Evolutionary conservation across 805 yeast genomes (phyloP), one percentile per base, ranked within the genome.

Genomic region (Ogataea naganishii): DNA sequence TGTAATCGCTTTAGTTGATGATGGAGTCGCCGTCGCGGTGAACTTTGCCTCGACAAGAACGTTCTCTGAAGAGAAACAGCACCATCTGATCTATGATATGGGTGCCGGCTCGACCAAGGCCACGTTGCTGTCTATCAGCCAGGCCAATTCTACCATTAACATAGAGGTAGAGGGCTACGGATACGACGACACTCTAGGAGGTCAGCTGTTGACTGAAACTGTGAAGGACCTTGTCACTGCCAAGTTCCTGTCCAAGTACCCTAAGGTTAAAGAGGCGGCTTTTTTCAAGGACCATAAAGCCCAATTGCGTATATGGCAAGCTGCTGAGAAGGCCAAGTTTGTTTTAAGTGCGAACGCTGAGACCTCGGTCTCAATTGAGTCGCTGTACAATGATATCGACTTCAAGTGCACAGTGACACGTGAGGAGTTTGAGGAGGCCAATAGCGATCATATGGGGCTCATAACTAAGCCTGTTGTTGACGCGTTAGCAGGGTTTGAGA

Each of bases 71-170:
- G 66, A 63, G 3, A 68, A 64, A 33, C 73, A 72, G 42, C 67
- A 74, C 45, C 82, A 82, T 48, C 49, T 85, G 29, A 69, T 92
- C 20, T 85, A 79, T 49, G 98, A 92, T 52, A 72, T 82, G 71
- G 98, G 98, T 27, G 89, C 95, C 5, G 94, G 94, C 2, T 78
- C 94, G 1, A 81, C 94, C 0, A 73, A 78, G 32, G 94, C 95
- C 2, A 81, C 97, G 0, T 58, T 92, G n/a, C 72, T 86, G 29
- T 74, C 88, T 1, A 64, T 78, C 38, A 53, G 56, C 12, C 70
- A 71, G 14, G 51, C 55, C 13, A 52, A 49, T 27, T 60, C 61
- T 16, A 60, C 62, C 20, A 40, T 66, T 9, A 47, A 49, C 7
- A 59, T 86, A 22, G 80, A 74, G 22, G 68, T 84, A 17, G 80